phyloP scores from a whole-genome alignment of 768 basidiomycete genomes.

The Pleurotus platypus region DNA sequence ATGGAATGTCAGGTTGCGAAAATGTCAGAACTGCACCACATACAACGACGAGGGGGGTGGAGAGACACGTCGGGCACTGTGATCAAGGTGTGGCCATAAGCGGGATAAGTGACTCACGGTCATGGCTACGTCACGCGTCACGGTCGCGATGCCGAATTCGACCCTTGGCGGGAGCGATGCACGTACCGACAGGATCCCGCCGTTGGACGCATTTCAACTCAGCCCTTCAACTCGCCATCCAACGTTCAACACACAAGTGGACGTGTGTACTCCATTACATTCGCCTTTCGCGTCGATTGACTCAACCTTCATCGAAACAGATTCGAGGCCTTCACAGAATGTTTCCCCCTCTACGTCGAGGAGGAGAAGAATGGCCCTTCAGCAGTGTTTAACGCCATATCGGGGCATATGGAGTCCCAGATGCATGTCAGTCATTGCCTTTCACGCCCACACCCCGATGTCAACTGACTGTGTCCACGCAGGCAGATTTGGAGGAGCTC shows the following conservation, averaged over 20 bases:
- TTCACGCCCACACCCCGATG: conserved; percentile 8
- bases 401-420: conserved; percentile 58
- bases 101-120: background rate
- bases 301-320: conserved; percentile 20
- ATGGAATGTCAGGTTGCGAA: background rate
- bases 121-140: conserved; percentile 9
- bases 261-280: conserved; percentile 33
- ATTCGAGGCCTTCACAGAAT: conserved; percentile 59
- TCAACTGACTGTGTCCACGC: background rate
- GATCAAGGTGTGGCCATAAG: no score
- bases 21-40: background rate
- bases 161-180: conserved; percentile 25
- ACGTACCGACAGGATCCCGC: conserved; percentile 44
- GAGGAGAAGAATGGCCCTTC: conserved; percentile 62
- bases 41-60: no score
- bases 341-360: conserved; percentile 62
- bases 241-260: conserved; percentile 57
- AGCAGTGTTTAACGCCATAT: conserved; percentile 61
- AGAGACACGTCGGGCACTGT: background rate
- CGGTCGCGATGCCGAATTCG: background rate
- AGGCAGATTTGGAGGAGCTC: conserved; percentile 69
- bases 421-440: background rate
- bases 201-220: conserved; percentile 57
- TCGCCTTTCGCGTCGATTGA: background rate
- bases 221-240: conserved; percentile 52